phyloP scores from a whole-genome alignment of 345 rosid species.

The Melastoma malabathricum region DNA sequence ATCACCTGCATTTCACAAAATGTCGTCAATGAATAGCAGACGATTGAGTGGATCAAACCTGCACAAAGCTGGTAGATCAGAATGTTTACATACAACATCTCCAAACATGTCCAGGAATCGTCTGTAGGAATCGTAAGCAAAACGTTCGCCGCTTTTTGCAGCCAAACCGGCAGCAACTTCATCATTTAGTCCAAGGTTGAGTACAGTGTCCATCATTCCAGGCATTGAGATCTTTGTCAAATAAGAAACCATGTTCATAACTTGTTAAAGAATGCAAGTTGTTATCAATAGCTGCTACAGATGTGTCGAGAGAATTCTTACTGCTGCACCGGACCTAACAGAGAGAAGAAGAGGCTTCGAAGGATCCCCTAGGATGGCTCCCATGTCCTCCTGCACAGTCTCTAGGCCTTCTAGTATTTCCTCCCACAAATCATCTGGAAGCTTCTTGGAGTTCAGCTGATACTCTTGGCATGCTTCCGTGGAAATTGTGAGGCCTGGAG shows the following conservation, averaged over 20 bases:
- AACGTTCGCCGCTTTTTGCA: slow-evolving; percentile 77
- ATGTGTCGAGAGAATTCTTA: slow-evolving; percentile 19
- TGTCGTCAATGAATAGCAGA: no score
- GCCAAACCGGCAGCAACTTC: slow-evolving; percentile 63
- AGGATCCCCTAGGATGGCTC: slow-evolving; percentile 66
- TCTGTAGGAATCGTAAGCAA: slow-evolving; percentile 79
- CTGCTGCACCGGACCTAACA: slow-evolving; percentile 98
- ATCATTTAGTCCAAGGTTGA: slow-evolving; percentile 85
- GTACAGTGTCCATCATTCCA: slow-evolving; percentile 99
- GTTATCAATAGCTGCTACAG: neutral
- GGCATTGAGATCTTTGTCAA: slow-evolving; percentile 70
- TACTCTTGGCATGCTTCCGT: slow-evolving; percentile 89
- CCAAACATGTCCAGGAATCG: slow-evolving; percentile 97
- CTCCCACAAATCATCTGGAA: slow-evolving; percentile 68
- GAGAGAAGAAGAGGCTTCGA: slow-evolving; percentile 83
- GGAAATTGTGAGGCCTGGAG: slow-evolving; percentile 87
- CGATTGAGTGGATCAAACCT: no score
- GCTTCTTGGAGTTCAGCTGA: slow-evolving; percentile 44
- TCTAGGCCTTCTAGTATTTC: slow-evolving; percentile 50
- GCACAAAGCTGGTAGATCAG: neutral
- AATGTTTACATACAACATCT: slow-evolving; percentile 53
- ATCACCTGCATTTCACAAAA: no score
- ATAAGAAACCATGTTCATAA: neutral
- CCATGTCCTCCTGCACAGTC: slow-evolving; percentile 60
- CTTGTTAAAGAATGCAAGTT: neutral